Evolutionary conservation across 1,139 yeast species (phyloP).

Genomic region (Yamadazyma membranifaciens): DNA sequence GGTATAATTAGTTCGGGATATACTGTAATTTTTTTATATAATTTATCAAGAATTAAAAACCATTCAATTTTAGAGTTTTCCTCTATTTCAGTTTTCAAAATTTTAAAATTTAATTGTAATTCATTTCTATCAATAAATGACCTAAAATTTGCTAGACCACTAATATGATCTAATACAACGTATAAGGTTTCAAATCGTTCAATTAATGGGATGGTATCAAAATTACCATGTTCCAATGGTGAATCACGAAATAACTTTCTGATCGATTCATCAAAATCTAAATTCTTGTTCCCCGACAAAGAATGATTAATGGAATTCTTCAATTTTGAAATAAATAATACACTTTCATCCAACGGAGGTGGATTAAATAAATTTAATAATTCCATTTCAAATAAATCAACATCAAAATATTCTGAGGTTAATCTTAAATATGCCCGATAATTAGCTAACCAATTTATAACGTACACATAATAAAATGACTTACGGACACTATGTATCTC

Average conservation of each 20-base stretch:
- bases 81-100: constrained; percentile 20
- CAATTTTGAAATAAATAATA: constrained; percentile 39
- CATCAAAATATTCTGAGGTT: constrained; percentile 49
- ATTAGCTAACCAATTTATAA: constrained; percentile 51
- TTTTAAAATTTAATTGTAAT: constrained; percentile 29
- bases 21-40: constrained; percentile 38
- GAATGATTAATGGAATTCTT: constrained; percentile 36
- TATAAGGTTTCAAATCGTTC: constrained; percentile 50
- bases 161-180: constrained; percentile 36
- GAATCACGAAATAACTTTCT: constrained; percentile 40
- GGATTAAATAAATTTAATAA: constrained; percentile 39
- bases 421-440: constrained; percentile 45
- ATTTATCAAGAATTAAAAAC: constrained; percentile 42
- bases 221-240: constrained; percentile 28
- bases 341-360: constrained; percentile 33
- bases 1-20: constrained; percentile 40
- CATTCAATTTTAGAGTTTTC: constrained; percentile 25
- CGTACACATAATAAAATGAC: constrained; percentile 39
- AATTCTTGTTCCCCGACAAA: constrained; percentile 10
- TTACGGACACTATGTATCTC: constrained; percentile 21
- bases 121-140: constrained; percentile 39
- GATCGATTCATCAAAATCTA: constrained; percentile 15
- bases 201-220: constrained; percentile 35
- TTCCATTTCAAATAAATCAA: constrained; percentile 55
- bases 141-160: constrained; percentile 38